Evolutionary conservation across 2,329 filamentous ascomycete species (phyloP), one percentile per base, ranked within the genome.

Genomic region (Pseudocercospora cruenta): DNA sequence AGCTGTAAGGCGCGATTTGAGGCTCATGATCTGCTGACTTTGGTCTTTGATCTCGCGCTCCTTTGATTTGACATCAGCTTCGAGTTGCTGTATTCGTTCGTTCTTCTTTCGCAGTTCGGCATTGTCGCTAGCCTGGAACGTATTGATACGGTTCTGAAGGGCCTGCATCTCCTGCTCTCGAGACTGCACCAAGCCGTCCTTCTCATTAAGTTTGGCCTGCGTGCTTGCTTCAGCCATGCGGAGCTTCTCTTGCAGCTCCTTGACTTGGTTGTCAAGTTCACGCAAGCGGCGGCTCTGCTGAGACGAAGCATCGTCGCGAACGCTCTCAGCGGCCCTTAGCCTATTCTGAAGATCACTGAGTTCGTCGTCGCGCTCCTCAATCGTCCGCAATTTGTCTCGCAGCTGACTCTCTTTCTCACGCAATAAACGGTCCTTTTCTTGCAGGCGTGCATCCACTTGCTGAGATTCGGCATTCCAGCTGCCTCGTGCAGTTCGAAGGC

Each of bases 331-430:
- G 5, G 71, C 66, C 7, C 75, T 71, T 16, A 78, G 65, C 16
- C 71, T 64, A 60, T 73, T 72, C 63, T 77, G 73, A n/a, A 79
- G 69, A 58, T 77, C 72, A 2, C 66, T 70, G 12, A 93, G 81
- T 71, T 92, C 88, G 67, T 94, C 91, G 59, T 95, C 91, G 21
- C 88, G 88, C 69, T 93, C 87, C 58, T 90, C 88, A 43, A 96
- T 85, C 1, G 87, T 76, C 2, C 89, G 87, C 64, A 94, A 90
- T 75, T 93, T 94, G 68, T 92, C 90, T 49, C 91, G 87, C 12
- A 94, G 77, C 8, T 92, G 89, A 4, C 88, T 87, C 77, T 96
- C 91, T 5, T 94, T 82, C 72, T 96, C 91, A 39, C 87, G 87
- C 12, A 96, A 86, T 7, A 73, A 43, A n/a, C 65, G 63, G 54